Evolutionary conservation across 805 yeast genomes (phyloP).

Genomic region (Kluyveromyces aestuarii): DNA sequence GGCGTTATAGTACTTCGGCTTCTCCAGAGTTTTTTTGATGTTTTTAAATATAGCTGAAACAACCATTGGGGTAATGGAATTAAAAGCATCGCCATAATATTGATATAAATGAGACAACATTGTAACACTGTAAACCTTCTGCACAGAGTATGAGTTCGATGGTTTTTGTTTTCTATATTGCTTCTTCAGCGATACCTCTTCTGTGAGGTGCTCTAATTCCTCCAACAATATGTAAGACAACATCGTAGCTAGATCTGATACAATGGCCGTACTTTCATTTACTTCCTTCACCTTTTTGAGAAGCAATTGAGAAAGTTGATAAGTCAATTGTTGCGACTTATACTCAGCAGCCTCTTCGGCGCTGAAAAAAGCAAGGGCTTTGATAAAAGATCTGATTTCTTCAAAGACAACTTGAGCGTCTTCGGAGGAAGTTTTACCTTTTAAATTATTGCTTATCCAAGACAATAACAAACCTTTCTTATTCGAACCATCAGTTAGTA

Average conservation of each 20-base stretch:
- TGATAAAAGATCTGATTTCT: neutral
- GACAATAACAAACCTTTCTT: neutral
- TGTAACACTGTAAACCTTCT: conserved; percentile 24
- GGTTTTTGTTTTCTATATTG: conserved; percentile 17
- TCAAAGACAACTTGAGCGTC: conserved; percentile 1
- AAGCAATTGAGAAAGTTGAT: conserved; percentile 14
- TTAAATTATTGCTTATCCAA: conserved; percentile 15
- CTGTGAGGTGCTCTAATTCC: conserved; percentile 13
- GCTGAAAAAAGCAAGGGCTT: neutral
- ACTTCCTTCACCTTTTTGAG: conserved; percentile 9
- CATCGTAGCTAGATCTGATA: conserved; percentile 23
- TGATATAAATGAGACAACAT: conserved; percentile 26
- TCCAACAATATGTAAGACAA: conserved; percentile 21
- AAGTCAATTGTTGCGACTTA: neutral
- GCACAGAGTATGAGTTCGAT: conserved; percentile 13
- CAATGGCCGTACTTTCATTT: conserved; percentile 13
- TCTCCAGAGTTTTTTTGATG: conserved; percentile 27
- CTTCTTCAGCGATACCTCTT: conserved; percentile 5
- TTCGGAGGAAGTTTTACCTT: conserved; percentile 6
- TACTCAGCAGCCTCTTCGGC: neutral
- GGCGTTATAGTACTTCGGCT: conserved; percentile 26
- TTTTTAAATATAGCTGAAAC: conserved; percentile 24
- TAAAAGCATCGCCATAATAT: conserved; percentile 25
- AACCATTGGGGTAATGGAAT: conserved; percentile 28
- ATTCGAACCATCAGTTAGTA: neutral